Percentiles rank a stretch among this genome's conserved stretches.
These are phyloP conservation scores for Adiantum capillusveneris DNA, from an alignment of 75 land plant genomes.

Conservation along the genomic window DNA sequence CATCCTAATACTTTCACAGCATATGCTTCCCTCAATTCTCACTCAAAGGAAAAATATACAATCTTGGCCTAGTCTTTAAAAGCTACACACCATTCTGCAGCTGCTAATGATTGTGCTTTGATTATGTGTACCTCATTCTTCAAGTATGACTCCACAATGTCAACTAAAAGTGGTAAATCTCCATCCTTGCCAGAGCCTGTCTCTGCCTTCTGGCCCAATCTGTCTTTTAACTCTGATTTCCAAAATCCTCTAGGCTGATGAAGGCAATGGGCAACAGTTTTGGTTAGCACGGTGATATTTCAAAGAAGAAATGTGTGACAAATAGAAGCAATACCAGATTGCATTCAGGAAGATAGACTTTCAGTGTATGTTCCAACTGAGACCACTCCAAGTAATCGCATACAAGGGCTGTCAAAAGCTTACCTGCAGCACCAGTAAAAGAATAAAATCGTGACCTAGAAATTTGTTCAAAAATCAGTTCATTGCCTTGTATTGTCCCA, in stretches of 20 bases:
- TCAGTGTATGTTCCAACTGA: constrained; percentile 75
- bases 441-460: too few species aligned
- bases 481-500: too few species aligned
- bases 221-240: constrained; percentile 80
- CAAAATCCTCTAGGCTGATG: constrained; percentile 78
- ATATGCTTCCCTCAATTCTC: too few species aligned
- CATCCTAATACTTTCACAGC: too few species aligned
- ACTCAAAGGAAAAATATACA: too few species aligned
- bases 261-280: neutral
- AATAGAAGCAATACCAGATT: constrained; percentile 63
- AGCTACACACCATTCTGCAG: too few species aligned
- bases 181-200: constrained; percentile 44
- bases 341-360: constrained; percentile 93
- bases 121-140: constrained; percentile 74
- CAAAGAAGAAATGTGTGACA: constrained; percentile 6
- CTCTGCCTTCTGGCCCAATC: constrained; percentile 57
- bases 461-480: too few species aligned
- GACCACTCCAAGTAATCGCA: constrained; percentile 99
- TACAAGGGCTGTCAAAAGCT: constrained; percentile 74
- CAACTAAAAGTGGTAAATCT: constrained; percentile 65
- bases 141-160: constrained; percentile 78
- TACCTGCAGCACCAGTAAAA: constrained; percentile 50
- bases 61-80: too few species aligned
- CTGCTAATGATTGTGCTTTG: too few species aligned
- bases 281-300: neutral